Evolutionary conservation across 2,329 filamentous ascomycete genomes (phyloP).

Genomic region (Pseudofabraea citricarpa): DNA sequence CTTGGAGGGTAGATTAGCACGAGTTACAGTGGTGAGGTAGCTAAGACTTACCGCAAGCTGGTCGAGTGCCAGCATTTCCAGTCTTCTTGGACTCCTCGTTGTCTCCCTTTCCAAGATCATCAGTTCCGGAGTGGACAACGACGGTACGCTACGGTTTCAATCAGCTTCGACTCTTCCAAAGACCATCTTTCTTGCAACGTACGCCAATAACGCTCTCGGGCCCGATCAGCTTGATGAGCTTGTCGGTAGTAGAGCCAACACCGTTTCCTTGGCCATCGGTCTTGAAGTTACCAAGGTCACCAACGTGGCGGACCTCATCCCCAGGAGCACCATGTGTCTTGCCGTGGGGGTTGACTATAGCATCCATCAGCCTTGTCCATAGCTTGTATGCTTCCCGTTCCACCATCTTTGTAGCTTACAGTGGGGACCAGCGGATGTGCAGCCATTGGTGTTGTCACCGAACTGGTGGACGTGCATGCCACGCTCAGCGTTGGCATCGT

Average conservation of each 20-base stretch:
- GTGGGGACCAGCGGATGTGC: slow-evolving; percentile 96
- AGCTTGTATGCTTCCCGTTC: slow-evolving; percentile 1
- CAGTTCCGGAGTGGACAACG: slow-evolving; percentile 90
- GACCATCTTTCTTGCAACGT: too few relatives aligned
- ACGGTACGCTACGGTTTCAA: slow-evolving; percentile 75
- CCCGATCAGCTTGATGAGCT: slow-evolving; percentile 90
- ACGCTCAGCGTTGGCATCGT: slow-evolving; percentile 93
- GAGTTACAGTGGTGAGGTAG: slow-evolving; percentile 2
- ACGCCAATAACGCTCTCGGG: slow-evolving; percentile 92
- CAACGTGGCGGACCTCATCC: slow-evolving; percentile 86
- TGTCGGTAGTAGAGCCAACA: slow-evolving; percentile 75
- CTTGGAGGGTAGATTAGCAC: slow-evolving; percentile 33
- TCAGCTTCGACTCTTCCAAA: too few relatives aligned
- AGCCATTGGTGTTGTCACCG: slow-evolving; percentile 99
- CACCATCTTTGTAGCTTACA: slow-evolving; percentile 52
- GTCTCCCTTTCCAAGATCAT: slow-evolving; percentile 90
- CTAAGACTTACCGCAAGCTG: slow-evolving; percentile 76
- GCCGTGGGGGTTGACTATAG: slow-evolving; percentile 84
- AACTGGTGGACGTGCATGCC: slow-evolving; percentile 99
- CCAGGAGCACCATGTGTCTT: slow-evolving; percentile 87
- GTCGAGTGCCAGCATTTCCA: slow-evolving; percentile 87
- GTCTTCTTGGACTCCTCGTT: slow-evolving; percentile 98
- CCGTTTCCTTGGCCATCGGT: slow-evolving; percentile 90
- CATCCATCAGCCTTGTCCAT: slow-evolving; percentile 9
- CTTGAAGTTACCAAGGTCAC: slow-evolving; percentile 95